Base-by-base conservation (phyloP, 208 protist genomes). In the Leishmania mexicana region DNA sequence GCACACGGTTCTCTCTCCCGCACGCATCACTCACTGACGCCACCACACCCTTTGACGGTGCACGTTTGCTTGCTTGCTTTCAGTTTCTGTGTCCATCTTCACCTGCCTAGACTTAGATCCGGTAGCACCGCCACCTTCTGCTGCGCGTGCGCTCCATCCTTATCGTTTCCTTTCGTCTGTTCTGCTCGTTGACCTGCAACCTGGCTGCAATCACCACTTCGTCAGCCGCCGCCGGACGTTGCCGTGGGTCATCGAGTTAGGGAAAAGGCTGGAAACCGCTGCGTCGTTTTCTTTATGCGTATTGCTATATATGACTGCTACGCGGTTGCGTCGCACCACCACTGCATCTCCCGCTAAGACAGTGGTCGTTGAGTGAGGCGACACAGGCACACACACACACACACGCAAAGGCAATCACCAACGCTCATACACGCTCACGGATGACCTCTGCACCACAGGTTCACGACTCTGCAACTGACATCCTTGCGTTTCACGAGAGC, bases 401-500 rank as follows among this genome's bases (percentile, higher is more conserved):
- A 45, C 42, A 76, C 17, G 11, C 19, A 28, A 4, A 5, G 24
- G 15, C 47, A 62, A 13, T 15, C 1, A 10, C 49, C 13, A 24
- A 38, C 49, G 45, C 17, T 3, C 17, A 45, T 42, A 54, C 31
- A 76, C 73, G 28, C 73, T 62, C 73, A 62, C 71, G n/a, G 15
- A 75, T 76, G 73, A 47, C 75, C 6, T 65, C 40, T 64, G 57
- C 38, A 15, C 53, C 6, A 19, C 28, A 24, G 35, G 40, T 17
- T 47, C 47, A 35, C 38, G 8, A 65, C 31, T 38, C 64, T 28
- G 70, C 78, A 31, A 62, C 70, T 62, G 78, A 90, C 35, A 82
- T 89, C 7, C 57, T 89, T 51, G 85, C 83, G 0, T 87, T 93
- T 60, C 91, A 95, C 75, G 77, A 88, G n/a, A 76, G 47, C 24